Evolutionary conservation across 2,329 filamentous ascomycete species (phyloP).

Genomic region (Colletotrichum sublineola): DNA sequence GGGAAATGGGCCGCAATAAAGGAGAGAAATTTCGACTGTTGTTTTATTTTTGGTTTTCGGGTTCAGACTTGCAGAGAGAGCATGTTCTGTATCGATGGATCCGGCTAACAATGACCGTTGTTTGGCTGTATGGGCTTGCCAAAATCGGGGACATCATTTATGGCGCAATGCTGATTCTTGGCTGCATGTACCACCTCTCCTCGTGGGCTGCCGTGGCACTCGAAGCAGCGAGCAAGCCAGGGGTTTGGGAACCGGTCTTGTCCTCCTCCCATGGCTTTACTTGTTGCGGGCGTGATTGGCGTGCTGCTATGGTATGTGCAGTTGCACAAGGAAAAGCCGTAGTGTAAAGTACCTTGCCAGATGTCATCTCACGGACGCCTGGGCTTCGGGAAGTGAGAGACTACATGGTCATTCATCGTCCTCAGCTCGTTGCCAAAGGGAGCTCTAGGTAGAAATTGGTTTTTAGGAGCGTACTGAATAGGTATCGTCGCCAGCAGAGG

Average conservation of each 20-base stretch:
- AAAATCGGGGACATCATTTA: not conserved
- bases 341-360: not conserved
- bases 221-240: conserved; percentile 19
- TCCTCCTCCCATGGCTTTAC: not conserved
- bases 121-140: not conserved
- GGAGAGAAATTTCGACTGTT: not conserved
- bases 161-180: conserved; percentile 1
- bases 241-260: conserved; percentile 19
- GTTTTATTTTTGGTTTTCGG: not conserved
- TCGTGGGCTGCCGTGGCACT: not conserved
- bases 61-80: conserved; percentile 2
- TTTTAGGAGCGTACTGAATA: not conserved
- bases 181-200: conserved; percentile 9
- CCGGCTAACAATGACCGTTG: conserved; percentile 17
- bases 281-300: conserved; percentile 25
- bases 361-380: conserved; percentile 16
- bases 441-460: not conserved
- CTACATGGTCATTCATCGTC: conserved; percentile 30
- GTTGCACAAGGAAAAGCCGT: conserved; percentile 3
- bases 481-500: conserved; percentile 13
- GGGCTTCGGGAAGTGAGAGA: conserved; percentile 34
- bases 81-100: conserved; percentile 18
- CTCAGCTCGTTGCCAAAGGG: conserved; percentile 2
- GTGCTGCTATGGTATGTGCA: conserved; percentile 20
- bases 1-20: not conserved